Base-by-base conservation (phyloP, 352 stramenopile genomes). In the Phytopythium ostracodes region DNA sequence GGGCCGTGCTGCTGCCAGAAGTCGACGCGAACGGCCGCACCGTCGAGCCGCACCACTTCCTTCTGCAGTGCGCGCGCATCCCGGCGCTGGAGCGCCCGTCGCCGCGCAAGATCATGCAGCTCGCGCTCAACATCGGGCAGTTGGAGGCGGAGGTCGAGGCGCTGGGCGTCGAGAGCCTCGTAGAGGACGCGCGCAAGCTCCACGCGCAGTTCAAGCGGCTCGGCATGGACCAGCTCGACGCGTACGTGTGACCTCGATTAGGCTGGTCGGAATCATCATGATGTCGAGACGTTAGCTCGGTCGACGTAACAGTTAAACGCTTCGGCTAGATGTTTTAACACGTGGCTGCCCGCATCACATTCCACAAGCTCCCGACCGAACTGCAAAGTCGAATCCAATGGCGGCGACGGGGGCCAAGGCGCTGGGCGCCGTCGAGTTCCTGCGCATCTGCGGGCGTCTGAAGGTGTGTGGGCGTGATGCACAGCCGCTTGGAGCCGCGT, bases 381-480 rank as follows among this genome's bases (percentile, higher is more conserved):
- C 14, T 38, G 33, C 29, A n/a, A n/a, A n/a, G n/a, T n/a, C 14
- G 33, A 11, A 38, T 38, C 33, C 33, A 14, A 59, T 59, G 54
- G 54, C 54, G 60, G 79, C 78, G 17, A 87, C 75, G 14, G 80
- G 79, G 43, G 77, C 73, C 8, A 90, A 81, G 61, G 81, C 84
- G 54, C 52, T 88, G 42, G 88, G 74, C 54, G 85, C 83, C 20
- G 66, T 94, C 62, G 82, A 94, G 68, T 94, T 94, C 62, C 70
- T 94, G 59, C 77, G 85, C 56, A 84, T 94, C 52, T 89, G 77
- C 55, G 85, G 85, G 14, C 76, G 77, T 50, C 68, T 94, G 27
- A 94, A 94, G 81, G 85, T 92, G 35, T 29, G 63, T 20, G 15
- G 4, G 3, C 22, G 2, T 9, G 10, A 20, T 18, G 46, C 1